These are phyloP conservation scores for Sarocladiaceae sp. DNA, from an alignment of 2,329 filamentous ascomycete genomes.

Conservation along the genomic window DNA sequence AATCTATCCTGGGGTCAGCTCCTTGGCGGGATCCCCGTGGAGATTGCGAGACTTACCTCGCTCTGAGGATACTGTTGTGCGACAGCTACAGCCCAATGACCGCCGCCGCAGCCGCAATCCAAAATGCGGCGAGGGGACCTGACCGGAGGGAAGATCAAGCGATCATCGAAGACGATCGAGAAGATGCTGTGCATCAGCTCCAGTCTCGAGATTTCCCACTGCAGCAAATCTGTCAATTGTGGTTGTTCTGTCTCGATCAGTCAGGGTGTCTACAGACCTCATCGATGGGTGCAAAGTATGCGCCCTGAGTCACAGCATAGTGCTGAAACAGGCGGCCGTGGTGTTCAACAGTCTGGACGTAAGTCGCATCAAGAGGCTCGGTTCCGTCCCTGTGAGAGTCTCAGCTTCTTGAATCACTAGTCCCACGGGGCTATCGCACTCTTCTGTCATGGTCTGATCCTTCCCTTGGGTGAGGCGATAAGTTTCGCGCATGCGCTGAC, in stretches of 20 bases:
- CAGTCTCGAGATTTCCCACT: conserved; percentile 64
- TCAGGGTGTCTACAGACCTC: conserved; percentile 45
- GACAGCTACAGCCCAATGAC: conserved; percentile 63
- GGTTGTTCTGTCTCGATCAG: background rate
- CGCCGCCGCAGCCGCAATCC: conserved; percentile 69
- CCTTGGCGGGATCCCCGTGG: background rate
- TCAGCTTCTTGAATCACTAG: background rate
- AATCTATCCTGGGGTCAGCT: conserved; percentile 41
- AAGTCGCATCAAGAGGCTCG: conserved; percentile 49
- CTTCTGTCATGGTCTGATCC: background rate
- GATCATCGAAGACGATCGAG: conserved; percentile 56
- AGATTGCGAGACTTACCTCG: conserved; percentile 42
- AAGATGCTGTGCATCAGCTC: conserved; percentile 58
- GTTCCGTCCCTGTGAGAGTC: conserved; percentile 36
- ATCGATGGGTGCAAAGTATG: conserved; percentile 64
- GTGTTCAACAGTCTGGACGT: conserved; percentile 52
- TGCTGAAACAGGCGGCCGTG: conserved; percentile 61
- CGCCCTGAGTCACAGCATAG: conserved; percentile 56
- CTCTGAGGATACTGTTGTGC: conserved; percentile 58
- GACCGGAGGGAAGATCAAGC: conserved; percentile 65
- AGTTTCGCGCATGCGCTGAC: too few relatives aligned
- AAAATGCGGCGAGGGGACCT: conserved; percentile 51
- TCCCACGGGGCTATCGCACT: background rate
- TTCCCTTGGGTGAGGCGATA: background rate
- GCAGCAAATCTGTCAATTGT: conserved; percentile 11